phyloP scores from a whole-genome alignment of 2,329 filamentous ascomycete genomes.

The Orbilia ellipsospora region DNA sequence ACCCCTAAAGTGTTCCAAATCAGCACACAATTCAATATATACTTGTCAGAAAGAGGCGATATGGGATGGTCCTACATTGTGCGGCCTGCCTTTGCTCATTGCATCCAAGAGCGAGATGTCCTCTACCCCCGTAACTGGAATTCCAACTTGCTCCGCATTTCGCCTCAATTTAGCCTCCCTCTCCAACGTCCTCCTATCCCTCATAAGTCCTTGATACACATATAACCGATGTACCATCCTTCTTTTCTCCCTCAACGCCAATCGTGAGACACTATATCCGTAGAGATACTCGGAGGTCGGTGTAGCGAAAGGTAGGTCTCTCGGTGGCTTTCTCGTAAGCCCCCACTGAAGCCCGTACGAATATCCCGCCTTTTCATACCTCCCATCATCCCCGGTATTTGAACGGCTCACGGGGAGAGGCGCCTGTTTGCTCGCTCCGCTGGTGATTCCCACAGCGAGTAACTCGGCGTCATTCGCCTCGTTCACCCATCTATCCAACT shows the following conservation, averaged over 20 bases:
- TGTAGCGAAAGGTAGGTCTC: conserved; percentile 4
- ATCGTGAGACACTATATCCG: conserved; percentile 39
- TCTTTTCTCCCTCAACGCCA: conserved; percentile 74
- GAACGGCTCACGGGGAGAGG: too few species aligned
- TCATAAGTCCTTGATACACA: conserved; percentile 72
- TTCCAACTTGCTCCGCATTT: conserved; percentile 66
- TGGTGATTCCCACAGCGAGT: too few species aligned
- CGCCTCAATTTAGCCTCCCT: conserved; percentile 65
- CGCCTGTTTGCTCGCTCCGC: too few species aligned
- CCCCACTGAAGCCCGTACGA: not conserved
- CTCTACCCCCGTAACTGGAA: conserved; percentile 71
- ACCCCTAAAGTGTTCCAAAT: conserved; percentile 67
- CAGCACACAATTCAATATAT: not conserved
- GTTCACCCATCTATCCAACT: conserved; percentile 10
- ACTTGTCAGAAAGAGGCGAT: not conserved
- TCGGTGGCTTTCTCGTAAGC: conserved; percentile 19
- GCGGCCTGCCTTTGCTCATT: conserved; percentile 81
- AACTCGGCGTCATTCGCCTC: not conserved
- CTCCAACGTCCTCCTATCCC: conserved; percentile 64
- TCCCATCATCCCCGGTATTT: not conserved
- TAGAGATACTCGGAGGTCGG: conserved; percentile 39
- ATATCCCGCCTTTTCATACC: too few species aligned
- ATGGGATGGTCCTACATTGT: conserved; percentile 70
- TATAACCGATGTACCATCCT: conserved; percentile 88
- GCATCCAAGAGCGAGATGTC: conserved; percentile 72